Conservation (phyloP, 441 rosid species). For the Gossypium gossypioides region DNA sequence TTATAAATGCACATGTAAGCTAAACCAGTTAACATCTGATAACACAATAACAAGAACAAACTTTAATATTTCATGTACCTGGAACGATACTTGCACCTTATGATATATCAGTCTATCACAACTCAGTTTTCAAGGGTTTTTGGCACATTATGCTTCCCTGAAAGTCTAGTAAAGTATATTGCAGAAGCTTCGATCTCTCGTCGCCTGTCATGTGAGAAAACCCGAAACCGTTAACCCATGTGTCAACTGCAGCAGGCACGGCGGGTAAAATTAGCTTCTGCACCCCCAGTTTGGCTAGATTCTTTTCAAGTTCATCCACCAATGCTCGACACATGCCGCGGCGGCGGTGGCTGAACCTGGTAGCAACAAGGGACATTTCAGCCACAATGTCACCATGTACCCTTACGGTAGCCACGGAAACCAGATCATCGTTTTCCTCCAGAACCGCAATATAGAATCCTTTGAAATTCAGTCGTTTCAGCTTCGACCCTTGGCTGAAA, state of each 20-base stretch:
- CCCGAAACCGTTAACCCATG: constrained; percentile 37
- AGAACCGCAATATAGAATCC: constrained; percentile 40
- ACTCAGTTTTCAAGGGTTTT: constrained; percentile 11
- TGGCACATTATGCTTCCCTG: constrained; percentile 31
- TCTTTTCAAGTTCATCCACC: constrained; percentile 36
- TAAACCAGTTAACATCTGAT: no score
- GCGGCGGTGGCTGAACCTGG: constrained; percentile 24
- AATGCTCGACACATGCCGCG: constrained; percentile 36
- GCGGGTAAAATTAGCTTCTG: constrained; percentile 35
- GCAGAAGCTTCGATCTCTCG: constrained; percentile 24
- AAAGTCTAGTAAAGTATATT: constrained; percentile 29
- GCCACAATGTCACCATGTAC: constrained; percentile 29
- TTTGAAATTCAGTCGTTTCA: constrained; percentile 23
- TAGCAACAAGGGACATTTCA: constrained; percentile 36
- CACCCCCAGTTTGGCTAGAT: constrained; percentile 22
- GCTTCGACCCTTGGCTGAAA: constrained; percentile 21
- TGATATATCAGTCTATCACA: constrained; percentile 3
- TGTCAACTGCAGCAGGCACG: constrained; percentile 17
- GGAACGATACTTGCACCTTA: neutral
- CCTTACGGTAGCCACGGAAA: constrained; percentile 39
- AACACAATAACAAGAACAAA: no score
- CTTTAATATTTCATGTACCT: neutral
- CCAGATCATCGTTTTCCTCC: constrained; percentile 29
- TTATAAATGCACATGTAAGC: no score
- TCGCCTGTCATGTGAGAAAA: constrained; percentile 26